A percentile compares a stretch with the other conserved stretches of the same genome.
Conservation (phyloP, 345 rosid species). For the Erysimum cheiranthoides region DNA sequence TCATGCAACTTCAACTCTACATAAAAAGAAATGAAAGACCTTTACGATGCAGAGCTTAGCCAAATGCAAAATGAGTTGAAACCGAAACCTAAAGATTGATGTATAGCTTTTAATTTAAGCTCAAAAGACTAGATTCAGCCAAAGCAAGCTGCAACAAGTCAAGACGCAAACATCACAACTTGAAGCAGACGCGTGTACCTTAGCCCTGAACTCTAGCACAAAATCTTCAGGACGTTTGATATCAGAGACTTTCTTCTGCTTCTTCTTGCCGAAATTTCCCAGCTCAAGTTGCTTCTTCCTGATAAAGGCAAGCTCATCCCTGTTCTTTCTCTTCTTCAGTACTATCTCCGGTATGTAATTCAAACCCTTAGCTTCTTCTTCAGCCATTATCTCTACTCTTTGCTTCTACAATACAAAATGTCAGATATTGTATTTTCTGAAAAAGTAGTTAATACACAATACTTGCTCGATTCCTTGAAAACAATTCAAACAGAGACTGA, state of each 20-base stretch:
- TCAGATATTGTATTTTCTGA: constrained; percentile 1
- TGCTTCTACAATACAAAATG: constrained; percentile 1
- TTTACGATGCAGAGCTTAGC: too few species aligned
- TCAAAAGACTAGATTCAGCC: constrained; percentile 7
- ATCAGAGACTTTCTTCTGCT: constrained; percentile 58
- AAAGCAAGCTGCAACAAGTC: neutral
- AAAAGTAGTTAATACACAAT: neutral
- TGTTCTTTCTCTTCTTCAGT: constrained; percentile 89
- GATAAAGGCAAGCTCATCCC: constrained; percentile 72
- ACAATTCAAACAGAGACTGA: too few species aligned
- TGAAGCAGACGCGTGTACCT: constrained; percentile 56
- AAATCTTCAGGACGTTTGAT: constrained; percentile 86
- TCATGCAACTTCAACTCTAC: neutral
- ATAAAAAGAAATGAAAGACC: neutral
- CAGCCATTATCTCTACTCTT: constrained; percentile 50
- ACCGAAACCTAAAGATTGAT: neutral
- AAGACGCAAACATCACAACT: constrained; percentile 1
- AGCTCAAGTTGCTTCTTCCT: constrained; percentile 77
- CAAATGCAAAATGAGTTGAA: constrained; percentile 1
- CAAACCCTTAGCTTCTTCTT: constrained; percentile 57
- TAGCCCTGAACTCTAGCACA: constrained; percentile 64
- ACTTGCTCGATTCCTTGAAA: neutral
- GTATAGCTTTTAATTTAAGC: neutral
- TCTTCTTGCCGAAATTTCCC: constrained; percentile 59
- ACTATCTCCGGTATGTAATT: constrained; percentile 71